Evolutionary conservation across 345 rosid species (phyloP), one percentile per base, ranked within the genome.

Genomic region (Brassica incana): DNA sequence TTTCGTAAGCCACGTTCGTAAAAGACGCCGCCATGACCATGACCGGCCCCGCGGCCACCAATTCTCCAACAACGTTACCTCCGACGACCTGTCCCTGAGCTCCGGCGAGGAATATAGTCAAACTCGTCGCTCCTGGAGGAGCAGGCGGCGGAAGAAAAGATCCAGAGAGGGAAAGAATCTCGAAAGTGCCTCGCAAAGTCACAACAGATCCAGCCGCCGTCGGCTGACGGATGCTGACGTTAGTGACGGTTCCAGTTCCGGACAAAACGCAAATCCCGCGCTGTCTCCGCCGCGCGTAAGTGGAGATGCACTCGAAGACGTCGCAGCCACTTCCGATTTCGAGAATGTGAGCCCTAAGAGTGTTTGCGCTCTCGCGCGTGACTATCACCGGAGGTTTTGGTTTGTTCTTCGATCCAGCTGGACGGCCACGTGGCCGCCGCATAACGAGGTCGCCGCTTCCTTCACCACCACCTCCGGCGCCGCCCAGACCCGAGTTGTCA

Each of bases 111-210:
- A 89, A 92, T 29, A 92, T 88, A 0, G 99, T 91, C 73, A 95
- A 71, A 76, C 99, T 92, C 0, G 99, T 95, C 8, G 99, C 97
- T 3, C 97, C 97, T 0, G 97, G 97, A 2, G 99, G 99, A 29
- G 99, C 97, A 5, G 99, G 99, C 5, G 97, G 97, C 0, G 99
- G 99, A 67, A 95, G 82, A 81, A 95, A 95, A 23, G 99, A 91
- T 14, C 99, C 99, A 0, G 97, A 83, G 11, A 95, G 85, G 3
- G 99, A 95, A 67, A 95, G 82, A 79, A 95, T 95, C 87, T 95
- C 99, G 69, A 95, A 95, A 68, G 94, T 91, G 2, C 99, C 99
- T 4, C 90, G 97, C 15, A 95, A 88, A 7, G 92, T 90, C 9
- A 92, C 88, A 0, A 95, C 73, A 15, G 97, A 85, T 64, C 97